A percentile compares a stretch with the other conserved stretches of the same genome.
Evolutionary conservation across 2,329 filamentous ascomycete genomes (phyloP).

Genomic region (Hymenoscyphus infarciens): DNA sequence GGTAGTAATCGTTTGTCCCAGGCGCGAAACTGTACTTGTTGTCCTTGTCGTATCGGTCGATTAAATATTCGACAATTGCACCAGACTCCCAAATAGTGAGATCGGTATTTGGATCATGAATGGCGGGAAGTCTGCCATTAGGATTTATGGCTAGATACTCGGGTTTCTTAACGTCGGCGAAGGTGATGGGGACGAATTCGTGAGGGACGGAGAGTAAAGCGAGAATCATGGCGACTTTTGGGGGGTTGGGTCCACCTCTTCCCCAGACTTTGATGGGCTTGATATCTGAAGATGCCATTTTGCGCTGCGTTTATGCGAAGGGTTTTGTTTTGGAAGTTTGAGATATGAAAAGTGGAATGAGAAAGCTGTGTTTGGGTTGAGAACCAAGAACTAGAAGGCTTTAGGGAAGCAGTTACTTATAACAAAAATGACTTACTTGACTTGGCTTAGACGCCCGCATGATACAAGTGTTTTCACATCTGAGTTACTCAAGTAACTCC

Average conservation of each 20-base stretch:
- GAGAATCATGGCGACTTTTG: slow-evolving; percentile 11
- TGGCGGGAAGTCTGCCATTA: slow-evolving; percentile 7
- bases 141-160: slow-evolving; percentile 8
- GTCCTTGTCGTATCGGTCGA: slow-evolving; percentile 6
- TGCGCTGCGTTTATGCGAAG: background rate
- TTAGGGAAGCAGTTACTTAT: background rate
- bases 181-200: background rate
- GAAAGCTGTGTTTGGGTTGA: background rate
- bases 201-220: slow-evolving; percentile 2
- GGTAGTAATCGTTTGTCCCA: slow-evolving; percentile 4
- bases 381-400: background rate
- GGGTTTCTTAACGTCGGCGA: slow-evolving; percentile 5
- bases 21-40: slow-evolving; percentile 4
- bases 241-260: slow-evolving; percentile 4
- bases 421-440: background rate
- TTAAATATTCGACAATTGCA: slow-evolving; percentile 10
- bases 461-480: background rate
- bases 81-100: slow-evolving; percentile 13
- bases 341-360: background rate
- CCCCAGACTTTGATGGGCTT: slow-evolving; percentile 10
- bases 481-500: background rate
- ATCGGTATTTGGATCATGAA: slow-evolving; percentile 9
- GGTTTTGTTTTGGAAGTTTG: background rate
- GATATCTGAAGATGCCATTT: background rate
- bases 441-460: background rate